Evolutionary conservation across 2,329 filamentous ascomycete genomes (phyloP).

Genomic region (Helicocarpus griseus): DNA sequence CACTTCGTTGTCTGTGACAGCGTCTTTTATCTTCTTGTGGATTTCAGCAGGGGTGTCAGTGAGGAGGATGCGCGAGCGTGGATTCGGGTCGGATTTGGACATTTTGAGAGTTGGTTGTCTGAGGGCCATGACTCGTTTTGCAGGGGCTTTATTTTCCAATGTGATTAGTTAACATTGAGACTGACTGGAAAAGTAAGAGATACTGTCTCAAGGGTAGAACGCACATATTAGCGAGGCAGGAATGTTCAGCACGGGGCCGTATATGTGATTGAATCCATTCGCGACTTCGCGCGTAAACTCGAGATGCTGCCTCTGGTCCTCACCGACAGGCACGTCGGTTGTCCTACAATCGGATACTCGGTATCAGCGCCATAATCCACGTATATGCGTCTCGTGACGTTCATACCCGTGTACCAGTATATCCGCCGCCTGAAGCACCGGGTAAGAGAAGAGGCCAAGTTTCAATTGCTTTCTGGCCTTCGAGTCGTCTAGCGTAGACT

Average conservation of each 20-base stretch:
- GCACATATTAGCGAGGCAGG: slow-evolving; percentile 65
- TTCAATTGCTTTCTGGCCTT: slow-evolving; percentile 57
- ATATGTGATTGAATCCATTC: slow-evolving; percentile 73
- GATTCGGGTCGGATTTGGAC: slow-evolving; percentile 75
- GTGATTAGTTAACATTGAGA: neutral
- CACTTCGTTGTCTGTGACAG: slow-evolving; percentile 63
- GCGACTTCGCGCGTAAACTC: slow-evolving; percentile 85
- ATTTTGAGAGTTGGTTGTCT: slow-evolving; percentile 72
- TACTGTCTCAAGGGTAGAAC: neutral
- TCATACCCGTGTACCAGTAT: slow-evolving; percentile 68
- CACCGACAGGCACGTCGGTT: slow-evolving; percentile 93
- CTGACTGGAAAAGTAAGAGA: neutral
- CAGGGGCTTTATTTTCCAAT: slow-evolving; percentile 47
- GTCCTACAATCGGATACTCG: slow-evolving; percentile 48
- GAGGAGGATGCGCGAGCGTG: slow-evolving; percentile 69
- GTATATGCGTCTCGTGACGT: slow-evolving; percentile 10
- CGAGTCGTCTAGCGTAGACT: slow-evolving; percentile 49
- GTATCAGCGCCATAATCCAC: slow-evolving; percentile 4
- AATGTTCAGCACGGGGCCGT: slow-evolving; percentile 51
- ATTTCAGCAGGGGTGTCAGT: slow-evolving; percentile 61
- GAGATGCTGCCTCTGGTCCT: slow-evolving; percentile 87
- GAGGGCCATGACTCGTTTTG: slow-evolving; percentile 84
- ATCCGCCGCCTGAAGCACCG: slow-evolving; percentile 89
- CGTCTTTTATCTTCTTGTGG: slow-evolving; percentile 56
- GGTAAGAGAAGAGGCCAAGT: slow-evolving; percentile 89